Evolutionary conservation across 2,329 filamentous ascomycete species (phyloP), one percentile per base, ranked within the genome.

Genomic region (Curvularia verruculosa): DNA sequence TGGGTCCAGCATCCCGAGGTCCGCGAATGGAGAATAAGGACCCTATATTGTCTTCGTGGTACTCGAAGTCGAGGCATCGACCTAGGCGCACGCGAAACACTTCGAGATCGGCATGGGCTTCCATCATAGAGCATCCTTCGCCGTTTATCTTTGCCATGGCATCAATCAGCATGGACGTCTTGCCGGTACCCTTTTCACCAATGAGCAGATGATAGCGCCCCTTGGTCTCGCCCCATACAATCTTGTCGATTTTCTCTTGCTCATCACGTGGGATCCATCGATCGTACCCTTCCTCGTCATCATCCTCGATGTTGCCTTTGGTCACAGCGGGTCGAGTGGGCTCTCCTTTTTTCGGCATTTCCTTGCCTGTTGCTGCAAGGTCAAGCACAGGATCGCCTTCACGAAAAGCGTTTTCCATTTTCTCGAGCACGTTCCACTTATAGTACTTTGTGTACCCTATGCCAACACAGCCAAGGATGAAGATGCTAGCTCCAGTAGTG

Each of bases 21-120:
- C 95, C 95, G 28, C 90, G 87, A 70, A 99, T 96, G 58, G 91
- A 96, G 77, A 99, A 99, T 58, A 99, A 89, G 5, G 91, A 91
- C 43, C 95, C 95, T 60, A 99, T 97, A 71, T 96, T 97, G 80
- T 99, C 95, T 79, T 98, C 95, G 72, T 98, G 92, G 69, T 90
- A 99, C 73, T 99, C 95, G 74, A 93, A 99, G 75, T 99, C 93
- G 39, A 99, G 82, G 1, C 93, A 92, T 74, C 96, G 97, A 24
- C 95, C 95, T 3, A 99, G 84, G 4, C 95, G 86, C 41, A 97
- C 89, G 18, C 95, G 89, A 75, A 99, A 96, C 57, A 99, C 96
- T 71, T 99, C 95, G 1, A 93, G 84, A 75, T 99, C 93, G 5
- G 92, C 89, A 76, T 99, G 95, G 1, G 94, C 93, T 77, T 99